Evolutionary conservation across 306 rosid species (phyloP).

Genomic region (Prunus mira): DNA sequence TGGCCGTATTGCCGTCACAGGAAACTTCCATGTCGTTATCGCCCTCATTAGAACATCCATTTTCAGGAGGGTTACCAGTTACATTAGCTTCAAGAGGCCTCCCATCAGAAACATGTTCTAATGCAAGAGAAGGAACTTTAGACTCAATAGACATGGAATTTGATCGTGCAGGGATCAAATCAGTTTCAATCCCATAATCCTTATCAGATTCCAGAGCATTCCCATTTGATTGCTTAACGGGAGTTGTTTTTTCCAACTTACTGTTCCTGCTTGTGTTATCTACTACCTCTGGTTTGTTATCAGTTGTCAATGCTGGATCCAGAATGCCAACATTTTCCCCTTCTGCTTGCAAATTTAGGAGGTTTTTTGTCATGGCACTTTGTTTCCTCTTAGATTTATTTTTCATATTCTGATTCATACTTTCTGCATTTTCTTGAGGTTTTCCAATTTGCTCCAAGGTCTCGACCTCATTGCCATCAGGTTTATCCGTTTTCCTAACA

Average conservation of each 20-base stretch:
- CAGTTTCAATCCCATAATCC: constrained; percentile 17
- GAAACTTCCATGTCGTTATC: constrained; percentile 14
- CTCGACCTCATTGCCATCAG: constrained; percentile 22
- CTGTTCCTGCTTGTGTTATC: constrained; percentile 16
- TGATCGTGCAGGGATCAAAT: constrained; percentile 17
- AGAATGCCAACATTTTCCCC: constrained; percentile 24
- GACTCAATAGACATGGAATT: constrained; percentile 15
- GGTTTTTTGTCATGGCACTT: constrained; percentile 28
- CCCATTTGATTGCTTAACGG: constrained; percentile 20
- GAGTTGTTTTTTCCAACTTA: constrained; percentile 19
- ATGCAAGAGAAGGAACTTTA: constrained; percentile 5
- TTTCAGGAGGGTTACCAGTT: constrained; percentile 5
- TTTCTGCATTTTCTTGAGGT: constrained; percentile 34
- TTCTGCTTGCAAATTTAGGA: constrained; percentile 31
- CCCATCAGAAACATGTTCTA: constrained; percentile 8
- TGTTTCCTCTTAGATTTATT: constrained; percentile 49
- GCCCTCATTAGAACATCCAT: constrained; percentile 13
- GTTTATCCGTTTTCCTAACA: constrained; percentile 21
- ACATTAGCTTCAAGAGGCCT: constrained; percentile 20
- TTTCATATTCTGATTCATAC: constrained; percentile 28
- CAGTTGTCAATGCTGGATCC: constrained; percentile 26
- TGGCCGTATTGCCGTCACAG: background rate
- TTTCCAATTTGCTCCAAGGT: constrained; percentile 29
- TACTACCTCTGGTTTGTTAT: constrained; percentile 6
- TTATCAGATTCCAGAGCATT: constrained; percentile 1